Evolutionary conservation across 345 rosid genomes (phyloP).

Genomic region (Reutealis trisperma): DNA sequence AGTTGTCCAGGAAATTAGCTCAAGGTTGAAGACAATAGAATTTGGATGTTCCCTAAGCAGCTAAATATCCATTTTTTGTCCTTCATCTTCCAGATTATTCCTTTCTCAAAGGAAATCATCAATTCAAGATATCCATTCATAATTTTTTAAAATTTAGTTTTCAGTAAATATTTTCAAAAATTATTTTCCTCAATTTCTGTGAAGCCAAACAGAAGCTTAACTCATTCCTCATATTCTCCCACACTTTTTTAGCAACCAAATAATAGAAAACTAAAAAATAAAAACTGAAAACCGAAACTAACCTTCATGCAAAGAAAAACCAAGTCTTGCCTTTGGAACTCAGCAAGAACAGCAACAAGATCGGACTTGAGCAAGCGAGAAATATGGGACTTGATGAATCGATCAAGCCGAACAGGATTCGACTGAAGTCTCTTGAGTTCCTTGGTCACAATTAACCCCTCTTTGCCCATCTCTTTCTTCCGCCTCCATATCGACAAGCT

Average conservation of each 20-base stretch:
- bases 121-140: too few species aligned
- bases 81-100: too few species aligned
- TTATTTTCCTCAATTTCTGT: too few species aligned
- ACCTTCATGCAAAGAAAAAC: slow-evolving; percentile 95
- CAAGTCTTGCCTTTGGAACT: slow-evolving; percentile 89
- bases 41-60: not conserved
- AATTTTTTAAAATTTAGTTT: too few species aligned
- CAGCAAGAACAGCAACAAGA: slow-evolving; percentile 77
- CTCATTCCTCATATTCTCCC: not conserved
- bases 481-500: slow-evolving; percentile 98
- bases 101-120: not conserved
- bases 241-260: not conserved
- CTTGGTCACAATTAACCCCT: slow-evolving; percentile 76
- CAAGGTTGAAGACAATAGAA: not conserved
- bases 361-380: slow-evolving; percentile 92
- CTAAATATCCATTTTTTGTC: not conserved
- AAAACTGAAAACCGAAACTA: not conserved
- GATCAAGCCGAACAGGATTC: slow-evolving; percentile 56
- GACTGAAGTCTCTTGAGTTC: slow-evolving; percentile 77
- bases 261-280: not conserved
- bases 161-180: too few species aligned
- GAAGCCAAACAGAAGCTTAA: not conserved
- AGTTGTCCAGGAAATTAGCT: not conserved
- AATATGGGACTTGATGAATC: slow-evolving; percentile 60
- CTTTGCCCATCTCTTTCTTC: slow-evolving; percentile 89